Percentiles rank a stretch among this genome's conserved stretches.
Conservation (phyloP, 345 rosid genomes). For the Murraya paniculata region DNA sequence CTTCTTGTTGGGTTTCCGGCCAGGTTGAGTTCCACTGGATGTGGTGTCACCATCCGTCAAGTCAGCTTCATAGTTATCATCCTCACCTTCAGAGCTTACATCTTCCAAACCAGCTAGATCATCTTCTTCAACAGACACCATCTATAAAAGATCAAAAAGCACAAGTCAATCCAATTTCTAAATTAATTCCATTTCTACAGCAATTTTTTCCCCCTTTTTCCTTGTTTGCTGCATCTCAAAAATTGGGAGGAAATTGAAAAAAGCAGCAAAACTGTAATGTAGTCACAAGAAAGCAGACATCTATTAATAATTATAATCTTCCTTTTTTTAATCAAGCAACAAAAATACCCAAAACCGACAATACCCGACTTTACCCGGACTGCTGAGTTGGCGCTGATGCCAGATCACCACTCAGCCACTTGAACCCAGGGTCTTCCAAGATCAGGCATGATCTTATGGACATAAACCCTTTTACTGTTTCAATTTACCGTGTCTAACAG, state of each 20-base stretch:
- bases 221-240: not conserved
- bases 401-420: not conserved
- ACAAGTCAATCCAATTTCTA: not conserved
- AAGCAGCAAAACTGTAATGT: not conserved
- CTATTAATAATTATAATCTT: not conserved
- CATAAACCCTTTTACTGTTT: not conserved
- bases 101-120: conserved; percentile 99
- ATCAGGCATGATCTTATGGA: not conserved
- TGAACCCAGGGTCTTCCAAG: not conserved
- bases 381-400: not conserved
- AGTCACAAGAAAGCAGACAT: not conserved
- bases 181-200: not conserved
- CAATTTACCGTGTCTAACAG: not conserved
- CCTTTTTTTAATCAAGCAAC: not conserved
- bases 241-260: not conserved
- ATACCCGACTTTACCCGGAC: not conserved
- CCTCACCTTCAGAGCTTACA: conserved; percentile 93
- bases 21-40: conserved; percentile 65
- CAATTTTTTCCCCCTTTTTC: not conserved
- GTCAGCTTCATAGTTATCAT: conserved; percentile 96
- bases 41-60: conserved; percentile 78
- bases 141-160: conserved; percentile 44
- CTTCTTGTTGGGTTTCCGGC: conserved; percentile 73
- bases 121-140: conserved; percentile 97
- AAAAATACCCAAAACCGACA: not conserved